phyloP scores from a whole-genome alignment of 2,329 filamentous ascomycete species.

The Bipolaris cookei region DNA sequence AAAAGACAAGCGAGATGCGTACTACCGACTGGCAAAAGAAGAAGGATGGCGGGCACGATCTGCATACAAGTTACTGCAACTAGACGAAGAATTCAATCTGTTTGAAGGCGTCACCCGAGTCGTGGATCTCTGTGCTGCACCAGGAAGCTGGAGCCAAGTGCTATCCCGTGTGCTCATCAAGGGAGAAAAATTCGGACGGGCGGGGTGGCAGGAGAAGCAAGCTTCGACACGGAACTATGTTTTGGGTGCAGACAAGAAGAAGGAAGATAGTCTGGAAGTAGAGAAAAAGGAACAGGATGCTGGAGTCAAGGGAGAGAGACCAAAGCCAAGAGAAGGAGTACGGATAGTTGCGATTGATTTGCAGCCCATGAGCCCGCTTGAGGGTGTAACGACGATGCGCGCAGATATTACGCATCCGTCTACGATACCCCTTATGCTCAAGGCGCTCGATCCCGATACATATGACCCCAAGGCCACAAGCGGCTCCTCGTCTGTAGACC shows the following conservation, averaged over 20 bases:
- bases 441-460: slow-evolving; percentile 76
- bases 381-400: slow-evolving; percentile 88
- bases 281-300: neutral
- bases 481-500: slow-evolving; percentile 80
- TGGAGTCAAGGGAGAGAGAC: slow-evolving; percentile 28
- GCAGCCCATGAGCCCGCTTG: slow-evolving; percentile 91
- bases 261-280: slow-evolving; percentile 12
- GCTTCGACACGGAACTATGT: slow-evolving; percentile 68
- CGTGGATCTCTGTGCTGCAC: slow-evolving; percentile 93
- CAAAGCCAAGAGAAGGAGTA: slow-evolving; percentile 69
- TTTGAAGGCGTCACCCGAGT: slow-evolving; percentile 90
- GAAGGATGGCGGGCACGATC: slow-evolving; percentile 97
- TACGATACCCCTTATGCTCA: slow-evolving; percentile 86
- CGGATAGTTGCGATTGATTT: slow-evolving; percentile 96
- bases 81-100: slow-evolving; percentile 95
- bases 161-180: slow-evolving; percentile 92
- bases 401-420: slow-evolving; percentile 98
- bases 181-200: slow-evolving; percentile 85
- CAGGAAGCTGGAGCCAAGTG: slow-evolving; percentile 97
- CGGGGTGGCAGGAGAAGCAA: slow-evolving; percentile 86
- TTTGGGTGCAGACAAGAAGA: slow-evolving; percentile 48
- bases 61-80: slow-evolving; percentile 94
- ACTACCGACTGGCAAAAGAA: slow-evolving; percentile 97
- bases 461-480: slow-evolving; percentile 49
- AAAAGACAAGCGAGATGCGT: slow-evolving; percentile 97